Evolutionary conservation across 345 rosid species (phyloP).

Genomic region (Salix udensis): DNA sequence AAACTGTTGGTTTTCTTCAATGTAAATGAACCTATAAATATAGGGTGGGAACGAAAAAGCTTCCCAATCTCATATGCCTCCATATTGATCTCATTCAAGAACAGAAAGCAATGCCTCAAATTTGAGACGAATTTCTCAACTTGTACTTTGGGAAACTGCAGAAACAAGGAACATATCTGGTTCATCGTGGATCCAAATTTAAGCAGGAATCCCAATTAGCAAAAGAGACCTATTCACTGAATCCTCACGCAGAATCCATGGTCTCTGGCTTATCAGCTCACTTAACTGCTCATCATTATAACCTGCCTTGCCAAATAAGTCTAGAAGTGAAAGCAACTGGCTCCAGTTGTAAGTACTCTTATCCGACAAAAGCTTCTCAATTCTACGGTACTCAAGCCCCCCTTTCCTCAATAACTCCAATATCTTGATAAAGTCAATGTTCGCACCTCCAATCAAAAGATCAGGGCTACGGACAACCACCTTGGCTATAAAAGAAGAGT

Average conservation of each 20-base stretch:
- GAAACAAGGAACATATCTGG: conserved; percentile 44
- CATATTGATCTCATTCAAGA: conserved; percentile 58
- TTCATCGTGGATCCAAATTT: conserved; percentile 52
- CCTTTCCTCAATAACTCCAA: conserved; percentile 44
- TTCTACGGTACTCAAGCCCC: conserved; percentile 45
- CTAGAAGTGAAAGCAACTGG: conserved; percentile 40
- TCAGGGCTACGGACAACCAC: conserved; percentile 46
- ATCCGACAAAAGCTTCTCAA: conserved; percentile 42
- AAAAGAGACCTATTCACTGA: conserved; percentile 45
- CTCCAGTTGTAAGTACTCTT: conserved; percentile 53
- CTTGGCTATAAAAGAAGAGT: conserved; percentile 38
- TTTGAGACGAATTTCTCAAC: conserved; percentile 47
- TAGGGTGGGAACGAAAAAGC: conserved; percentile 40
- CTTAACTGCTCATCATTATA: conserved; percentile 37
- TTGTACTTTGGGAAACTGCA: conserved; percentile 46
- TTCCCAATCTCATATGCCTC: conserved; percentile 41
- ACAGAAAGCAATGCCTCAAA: conserved; percentile 44
- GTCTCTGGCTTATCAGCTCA: conserved; percentile 46
- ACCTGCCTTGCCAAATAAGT: conserved; percentile 38
- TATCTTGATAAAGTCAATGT: conserved; percentile 44
- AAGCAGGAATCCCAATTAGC: conserved; percentile 44
- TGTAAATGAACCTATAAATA: conserved; percentile 46
- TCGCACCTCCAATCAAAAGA: conserved; percentile 49
- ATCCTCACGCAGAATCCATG: conserved; percentile 50
- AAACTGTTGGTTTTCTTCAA: conserved; percentile 54